Evolutionary conservation across 1,139 yeast species (phyloP), one percentile per base, ranked within the genome.

Genomic region (Geotrichum australiense): DNA sequence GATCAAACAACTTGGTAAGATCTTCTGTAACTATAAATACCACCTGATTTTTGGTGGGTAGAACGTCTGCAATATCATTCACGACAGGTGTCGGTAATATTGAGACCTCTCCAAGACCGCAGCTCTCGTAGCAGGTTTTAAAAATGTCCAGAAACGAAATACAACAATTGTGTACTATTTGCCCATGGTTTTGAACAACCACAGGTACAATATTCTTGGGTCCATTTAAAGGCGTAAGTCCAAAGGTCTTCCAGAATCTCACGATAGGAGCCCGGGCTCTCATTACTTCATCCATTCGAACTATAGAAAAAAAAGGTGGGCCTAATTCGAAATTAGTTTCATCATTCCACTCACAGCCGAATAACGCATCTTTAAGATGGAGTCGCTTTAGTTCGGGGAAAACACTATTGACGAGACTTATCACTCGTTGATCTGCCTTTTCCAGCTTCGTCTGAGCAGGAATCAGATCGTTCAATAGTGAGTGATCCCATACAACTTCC

Each of bases 401-500:
- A 10, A 35, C 42, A n/a, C 24, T 35, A 11, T 31, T 24, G 16
- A 42, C 33, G 14, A 38, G 18, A 16, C 21, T 12, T 6, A 42
- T 18, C 21, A 42, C 23, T 8, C 20, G 26, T 21, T 20, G 42
- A 30, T 42, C 46, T 5, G 39, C 31, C 10, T 42, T 36, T 26
- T 42, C 40, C 7, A 39, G 39, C 5, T 11, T n/a, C 1, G 32
- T 27, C 5, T 16, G 14, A 12, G 45, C 34, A 2, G 61, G 56
- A 2, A 54, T 27, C 4, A 56, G 43, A 24, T 53, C 53, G 4
- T 50, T 51, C 15, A 64, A 46, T 24, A 59, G 50, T 1, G 60
- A 60, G 46, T 61, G 61, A 51, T 71, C 73, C 66, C 71, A 71
- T 0, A 70, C 68, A 14, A 71, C 52, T 38, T 70, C 74, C 31